Conservation (phyloP, 345 rosid genomes). For the Populus euphratica region DNA sequence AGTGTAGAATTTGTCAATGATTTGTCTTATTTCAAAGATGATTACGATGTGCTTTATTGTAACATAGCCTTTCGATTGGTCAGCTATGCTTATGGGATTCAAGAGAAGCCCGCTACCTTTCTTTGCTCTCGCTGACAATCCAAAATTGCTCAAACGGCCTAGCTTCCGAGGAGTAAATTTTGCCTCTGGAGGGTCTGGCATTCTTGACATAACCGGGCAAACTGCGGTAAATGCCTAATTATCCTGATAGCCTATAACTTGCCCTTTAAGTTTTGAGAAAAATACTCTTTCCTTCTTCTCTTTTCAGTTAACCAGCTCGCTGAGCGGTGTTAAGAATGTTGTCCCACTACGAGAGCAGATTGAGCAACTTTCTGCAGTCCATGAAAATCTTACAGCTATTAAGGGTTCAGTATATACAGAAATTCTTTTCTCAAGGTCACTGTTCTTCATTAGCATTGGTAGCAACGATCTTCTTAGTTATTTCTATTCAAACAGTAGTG, state of each 20-base stretch:
- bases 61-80: background rate
- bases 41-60: background rate
- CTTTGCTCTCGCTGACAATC: conserved; percentile 25
- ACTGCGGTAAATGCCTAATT: conserved; percentile 1
- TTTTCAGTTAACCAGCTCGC: conserved; percentile 7
- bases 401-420: conserved; percentile 26
- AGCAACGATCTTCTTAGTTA: conserved; percentile 46
- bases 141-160: conserved; percentile 18
- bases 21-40: background rate
- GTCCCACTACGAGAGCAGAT: conserved; percentile 39
- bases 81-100: conserved; percentile 43
- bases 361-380: conserved; percentile 27
- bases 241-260: background rate
- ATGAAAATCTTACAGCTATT: conserved; percentile 11
- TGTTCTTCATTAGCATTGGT: conserved; percentile 54
- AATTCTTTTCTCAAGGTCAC: conserved; percentile 28
- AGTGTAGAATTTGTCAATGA: too few relatives aligned
- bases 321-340: conserved; percentile 16
- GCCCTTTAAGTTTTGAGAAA: background rate
- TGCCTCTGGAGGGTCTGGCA: conserved; percentile 55
- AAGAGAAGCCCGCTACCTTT: conserved; percentile 48
- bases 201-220: conserved; percentile 38
- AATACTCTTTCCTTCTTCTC: background rate
- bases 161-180: conserved; percentile 45
- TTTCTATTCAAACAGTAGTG: conserved; percentile 17